Base-by-base conservation (phyloP, 306 rosid genomes). In the Begonia peltatifolia region DNA sequence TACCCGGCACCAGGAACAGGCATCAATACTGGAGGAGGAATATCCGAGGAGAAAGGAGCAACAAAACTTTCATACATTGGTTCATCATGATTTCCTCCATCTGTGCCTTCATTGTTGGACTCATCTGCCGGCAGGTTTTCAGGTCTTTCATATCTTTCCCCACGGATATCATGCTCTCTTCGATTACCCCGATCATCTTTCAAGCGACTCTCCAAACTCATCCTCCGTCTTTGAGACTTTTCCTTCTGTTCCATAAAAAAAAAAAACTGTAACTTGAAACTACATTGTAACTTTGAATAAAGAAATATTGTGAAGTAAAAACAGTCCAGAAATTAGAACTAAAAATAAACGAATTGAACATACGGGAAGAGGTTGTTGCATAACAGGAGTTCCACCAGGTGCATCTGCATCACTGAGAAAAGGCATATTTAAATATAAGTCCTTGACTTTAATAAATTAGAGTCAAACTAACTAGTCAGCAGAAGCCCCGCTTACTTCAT, bases 1-100 rank as follows among this genome's bases (percentile, higher is more conserved):
- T 63, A 92, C 99, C 99, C 99, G 69, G 99, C 99, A 65, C 99
- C 99, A 66, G 99, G 99, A 43, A 92, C 96, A 52, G 99, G 99
- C 99, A 92, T 92, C 71, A 92, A 76, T 11, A 92, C 81, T 11
- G 94, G 95, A 3, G 97, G 97, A 50, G 94, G 86, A 23, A 90
- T 83, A 68, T 90, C 99, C 20, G 99, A 62, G 56, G 79, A 68
- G 71, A 80, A 90, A 55, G 95, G 73, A 61, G 78, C 82, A 48
- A 67, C 84, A 68, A 59, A 83, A 54, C 76, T 50, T 63, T 86
- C 99, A 68, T 72, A 83, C 88, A 92, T 86, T 36, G 96, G 52
- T 46, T 92, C 96, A 51, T 92, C 94, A 62, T 44, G 80, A 72
- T 80, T 80, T 59, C 85, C 95, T 62, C 83, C 78, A 51, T 82